phyloP scores from a whole-genome alignment of 108 stramenopile genomes.

The Fragilaria crotonensis region DNA sequence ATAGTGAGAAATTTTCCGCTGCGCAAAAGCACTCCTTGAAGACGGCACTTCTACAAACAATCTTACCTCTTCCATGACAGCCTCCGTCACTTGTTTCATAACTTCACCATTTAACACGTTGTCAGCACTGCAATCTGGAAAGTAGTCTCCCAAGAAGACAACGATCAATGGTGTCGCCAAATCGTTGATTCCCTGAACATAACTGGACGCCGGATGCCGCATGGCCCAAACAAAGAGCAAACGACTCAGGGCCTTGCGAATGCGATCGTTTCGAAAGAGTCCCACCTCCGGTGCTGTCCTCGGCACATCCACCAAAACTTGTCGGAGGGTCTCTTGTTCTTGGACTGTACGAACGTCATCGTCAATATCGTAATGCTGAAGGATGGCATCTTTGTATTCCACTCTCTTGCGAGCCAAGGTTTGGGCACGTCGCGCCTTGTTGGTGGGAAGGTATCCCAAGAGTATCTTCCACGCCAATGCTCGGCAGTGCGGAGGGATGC shows the following conservation, averaged over 20 bases:
- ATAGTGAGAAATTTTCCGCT: too few relatives aligned
- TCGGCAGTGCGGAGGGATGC: slow-evolving; percentile 62
- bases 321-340: slow-evolving; percentile 92
- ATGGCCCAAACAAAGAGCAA: slow-evolving; percentile 96
- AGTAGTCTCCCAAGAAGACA: slow-evolving; percentile 81
- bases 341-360: slow-evolving; percentile 70
- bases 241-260: slow-evolving; percentile 71
- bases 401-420: slow-evolving; percentile 62
- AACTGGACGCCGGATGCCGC: slow-evolving; percentile 92
- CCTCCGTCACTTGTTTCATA: slow-evolving; percentile 58
- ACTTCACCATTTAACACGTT: slow-evolving; percentile 51
- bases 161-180: slow-evolving; percentile 88
- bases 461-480: slow-evolving; percentile 71
- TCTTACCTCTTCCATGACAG: slow-evolving; percentile 48
- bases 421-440: slow-evolving; percentile 41
- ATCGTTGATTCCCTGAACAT: slow-evolving; percentile 99
- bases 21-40: too few relatives aligned
- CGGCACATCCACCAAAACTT: slow-evolving; percentile 96
- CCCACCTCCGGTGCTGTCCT: slow-evolving; percentile 88
- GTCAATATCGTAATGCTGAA: slow-evolving; percentile 81
- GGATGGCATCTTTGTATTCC: slow-evolving; percentile 79
- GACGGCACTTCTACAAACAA: background rate
- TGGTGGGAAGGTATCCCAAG: slow-evolving; percentile 74
- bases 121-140: slow-evolving; percentile 14
- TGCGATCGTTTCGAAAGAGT: slow-evolving; percentile 88